A percentile compares a stretch with the other conserved stretches of the same genome.
Conservation (phyloP, 2,329 filamentous ascomycete species). For the Aspergillus sp. region DNA sequence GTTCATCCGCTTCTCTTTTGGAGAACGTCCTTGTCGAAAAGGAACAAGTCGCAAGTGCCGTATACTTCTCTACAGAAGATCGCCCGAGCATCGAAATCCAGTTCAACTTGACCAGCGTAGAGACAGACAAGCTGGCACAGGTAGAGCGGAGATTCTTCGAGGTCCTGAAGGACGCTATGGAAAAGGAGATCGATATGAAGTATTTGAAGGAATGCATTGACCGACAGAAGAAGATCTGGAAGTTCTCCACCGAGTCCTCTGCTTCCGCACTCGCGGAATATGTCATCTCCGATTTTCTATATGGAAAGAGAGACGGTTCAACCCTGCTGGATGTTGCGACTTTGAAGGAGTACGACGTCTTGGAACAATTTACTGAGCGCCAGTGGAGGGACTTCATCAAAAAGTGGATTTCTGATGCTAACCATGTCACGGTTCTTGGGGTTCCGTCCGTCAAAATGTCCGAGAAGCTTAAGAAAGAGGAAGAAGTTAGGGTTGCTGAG, state of each 20-base stretch:
- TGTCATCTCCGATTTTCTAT: conserved; percentile 87
- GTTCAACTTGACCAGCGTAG: conserved; percentile 78
- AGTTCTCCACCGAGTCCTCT: conserved; percentile 73
- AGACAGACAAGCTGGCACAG: conserved; percentile 71
- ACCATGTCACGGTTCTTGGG: conserved; percentile 80
- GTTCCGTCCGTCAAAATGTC: conserved; percentile 75
- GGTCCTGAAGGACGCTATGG: conserved; percentile 68
- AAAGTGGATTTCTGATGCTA: conserved; percentile 76
- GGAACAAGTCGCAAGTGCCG: conserved; percentile 80
- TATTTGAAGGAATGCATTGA: conserved; percentile 85
- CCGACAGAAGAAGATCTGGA: conserved; percentile 70
- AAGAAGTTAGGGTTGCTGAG: conserved; percentile 67
- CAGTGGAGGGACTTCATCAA: conserved; percentile 77
- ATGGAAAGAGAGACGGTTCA: conserved; percentile 75
- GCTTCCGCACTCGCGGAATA: conserved; percentile 73
- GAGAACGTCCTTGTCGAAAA: conserved; percentile 90
- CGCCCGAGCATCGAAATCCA: conserved; percentile 76
- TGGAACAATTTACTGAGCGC: conserved; percentile 72
- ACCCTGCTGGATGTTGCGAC: conserved; percentile 54
- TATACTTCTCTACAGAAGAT: conserved; percentile 70
- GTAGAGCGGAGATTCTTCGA: conserved; percentile 82
- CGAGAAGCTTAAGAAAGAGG: conserved; percentile 70
- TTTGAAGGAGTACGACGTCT: conserved; percentile 51
- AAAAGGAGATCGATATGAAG: conserved; percentile 72
- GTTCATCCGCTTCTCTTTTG: conserved; percentile 83